phyloP scores from a whole-genome alignment of 495 filamentous ascomycete genomes.

The Aspergillus ellipticus region DNA sequence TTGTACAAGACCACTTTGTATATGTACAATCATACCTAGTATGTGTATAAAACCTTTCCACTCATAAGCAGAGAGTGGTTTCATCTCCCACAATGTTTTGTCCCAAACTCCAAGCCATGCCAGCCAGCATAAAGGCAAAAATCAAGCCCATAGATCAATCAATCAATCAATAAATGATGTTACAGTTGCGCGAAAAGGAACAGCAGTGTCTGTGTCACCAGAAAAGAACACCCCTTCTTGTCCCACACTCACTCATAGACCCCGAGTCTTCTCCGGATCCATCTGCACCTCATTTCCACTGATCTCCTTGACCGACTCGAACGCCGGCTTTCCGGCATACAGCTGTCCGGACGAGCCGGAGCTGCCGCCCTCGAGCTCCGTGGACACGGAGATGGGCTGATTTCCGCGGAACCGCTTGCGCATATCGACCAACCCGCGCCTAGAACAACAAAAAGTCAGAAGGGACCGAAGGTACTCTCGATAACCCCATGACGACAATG shows the following conservation, averaged over 20 bases:
- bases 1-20: background rate
- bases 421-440: slow-evolving; percentile 94
- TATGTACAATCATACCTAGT: slow-evolving; percentile 11
- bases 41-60: slow-evolving; percentile 7
- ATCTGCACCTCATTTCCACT: slow-evolving; percentile 47
- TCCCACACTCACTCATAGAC: slow-evolving; percentile 25
- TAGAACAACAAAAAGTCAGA: slow-evolving; percentile 10
- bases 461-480: too few species aligned
- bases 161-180: slow-evolving; percentile 1
- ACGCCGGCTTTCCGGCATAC: slow-evolving; percentile 76
- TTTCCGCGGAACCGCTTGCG: slow-evolving; percentile 98
- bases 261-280: slow-evolving; percentile 49
- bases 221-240: background rate
- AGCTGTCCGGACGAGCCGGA: slow-evolving; percentile 52
- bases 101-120: slow-evolving; percentile 24
- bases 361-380: slow-evolving; percentile 57
- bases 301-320: slow-evolving; percentile 49
- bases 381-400: slow-evolving; percentile 66
- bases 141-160: slow-evolving; percentile 6
- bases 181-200: background rate
- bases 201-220: background rate
- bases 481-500: too few species aligned
- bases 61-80: background rate
- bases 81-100: background rate
- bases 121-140: slow-evolving; percentile 7